phyloP scores from a whole-genome alignment of 139 green algal genomes.

The Coelastrella sp. region DNA sequence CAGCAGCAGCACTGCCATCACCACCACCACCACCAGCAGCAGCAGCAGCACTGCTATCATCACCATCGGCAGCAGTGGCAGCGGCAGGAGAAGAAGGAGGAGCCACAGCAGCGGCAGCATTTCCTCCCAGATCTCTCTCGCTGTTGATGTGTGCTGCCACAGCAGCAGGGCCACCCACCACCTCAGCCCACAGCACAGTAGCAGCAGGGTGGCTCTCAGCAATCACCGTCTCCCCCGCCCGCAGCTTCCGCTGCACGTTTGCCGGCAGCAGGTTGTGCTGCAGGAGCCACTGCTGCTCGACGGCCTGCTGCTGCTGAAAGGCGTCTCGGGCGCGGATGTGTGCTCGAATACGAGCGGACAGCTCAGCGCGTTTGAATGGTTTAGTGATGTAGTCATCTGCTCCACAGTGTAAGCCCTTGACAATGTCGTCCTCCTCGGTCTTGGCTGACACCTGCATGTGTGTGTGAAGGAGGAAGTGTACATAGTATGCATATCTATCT shows the following conservation, averaged over 20 bases:
- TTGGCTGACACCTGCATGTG: constrained; percentile 63
- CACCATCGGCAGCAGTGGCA: neutral
- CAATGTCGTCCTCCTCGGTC: constrained; percentile 75
- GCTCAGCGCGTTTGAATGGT: constrained; percentile 71
- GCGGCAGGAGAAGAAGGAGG: neutral
- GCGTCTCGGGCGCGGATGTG: constrained; percentile 67
- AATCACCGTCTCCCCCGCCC: constrained; percentile 42
- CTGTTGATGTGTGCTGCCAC: neutral
- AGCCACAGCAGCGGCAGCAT: neutral
- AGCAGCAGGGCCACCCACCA: constrained; percentile 9
- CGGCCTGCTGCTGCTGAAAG: constrained; percentile 46
- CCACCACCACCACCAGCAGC: neutral
- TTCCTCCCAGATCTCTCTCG: neutral
- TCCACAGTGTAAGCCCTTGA: constrained; percentile 70
- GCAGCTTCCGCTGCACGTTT: constrained; percentile 47
- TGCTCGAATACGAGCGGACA: constrained; percentile 69
- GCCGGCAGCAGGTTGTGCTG: constrained; percentile 48
- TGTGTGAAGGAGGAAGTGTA: neutral
- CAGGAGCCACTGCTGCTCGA: constrained; percentile 47
- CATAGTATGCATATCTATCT: no score
- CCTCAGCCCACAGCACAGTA: constrained; percentile 52
- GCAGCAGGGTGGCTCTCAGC: constrained; percentile 38
- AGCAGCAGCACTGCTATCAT: neutral
- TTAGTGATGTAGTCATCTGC: constrained; percentile 82
- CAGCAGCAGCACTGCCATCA: neutral